Percentiles rank a stretch among this genome's conserved stretches.
Evolutionary conservation across 2,329 filamentous ascomycete species (phyloP).

Genomic region (Tolypocladium ophioglossoides): DNA sequence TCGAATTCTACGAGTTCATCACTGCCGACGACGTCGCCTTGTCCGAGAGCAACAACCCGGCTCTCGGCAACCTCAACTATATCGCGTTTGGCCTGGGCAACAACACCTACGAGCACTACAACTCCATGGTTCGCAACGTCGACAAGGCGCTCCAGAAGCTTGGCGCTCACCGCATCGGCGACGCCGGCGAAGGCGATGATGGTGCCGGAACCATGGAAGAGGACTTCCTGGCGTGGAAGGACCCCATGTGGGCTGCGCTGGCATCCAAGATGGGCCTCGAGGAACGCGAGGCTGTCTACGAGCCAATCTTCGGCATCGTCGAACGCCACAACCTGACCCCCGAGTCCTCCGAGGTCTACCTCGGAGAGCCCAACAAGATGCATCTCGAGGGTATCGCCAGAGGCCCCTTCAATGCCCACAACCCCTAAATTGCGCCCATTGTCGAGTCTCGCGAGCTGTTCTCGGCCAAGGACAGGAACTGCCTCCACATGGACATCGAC

Average conservation of each 20-base stretch:
- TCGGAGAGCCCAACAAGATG: slow-evolving; percentile 93
- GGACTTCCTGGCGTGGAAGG: slow-evolving; percentile 98
- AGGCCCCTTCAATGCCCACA: slow-evolving; percentile 92
- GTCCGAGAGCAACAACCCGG: slow-evolving; percentile 60
- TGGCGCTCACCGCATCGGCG: slow-evolving; percentile 74
- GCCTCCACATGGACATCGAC: slow-evolving; percentile 91
- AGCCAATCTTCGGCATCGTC: slow-evolving; percentile 77
- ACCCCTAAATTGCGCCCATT: slow-evolving; percentile 93
- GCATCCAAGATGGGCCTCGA: slow-evolving; percentile 76
- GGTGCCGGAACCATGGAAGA: slow-evolving; percentile 99
- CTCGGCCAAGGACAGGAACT: slow-evolving; percentile 81
- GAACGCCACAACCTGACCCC: slow-evolving; percentile 64
- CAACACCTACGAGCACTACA: slow-evolving; percentile 99
- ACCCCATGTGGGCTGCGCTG: slow-evolving; percentile 92
- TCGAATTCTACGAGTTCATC: slow-evolving; percentile 98
- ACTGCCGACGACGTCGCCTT: slow-evolving; percentile 73
- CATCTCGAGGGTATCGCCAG: slow-evolving; percentile 78
- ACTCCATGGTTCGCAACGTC: slow-evolving; percentile 92
- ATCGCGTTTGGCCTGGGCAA: slow-evolving; percentile 95
- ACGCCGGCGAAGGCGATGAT: slow-evolving; percentile 91
- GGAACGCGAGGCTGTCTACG: slow-evolving; percentile 93
- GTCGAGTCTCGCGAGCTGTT: slow-evolving; percentile 86
- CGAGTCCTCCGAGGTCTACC: slow-evolving; percentile 74
- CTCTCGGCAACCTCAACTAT: slow-evolving; percentile 78
- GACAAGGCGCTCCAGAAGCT: slow-evolving; percentile 71